Base-by-base conservation (phyloP, 2,329 filamentous ascomycete species). In the Neopestalotiopsis rosae region DNA sequence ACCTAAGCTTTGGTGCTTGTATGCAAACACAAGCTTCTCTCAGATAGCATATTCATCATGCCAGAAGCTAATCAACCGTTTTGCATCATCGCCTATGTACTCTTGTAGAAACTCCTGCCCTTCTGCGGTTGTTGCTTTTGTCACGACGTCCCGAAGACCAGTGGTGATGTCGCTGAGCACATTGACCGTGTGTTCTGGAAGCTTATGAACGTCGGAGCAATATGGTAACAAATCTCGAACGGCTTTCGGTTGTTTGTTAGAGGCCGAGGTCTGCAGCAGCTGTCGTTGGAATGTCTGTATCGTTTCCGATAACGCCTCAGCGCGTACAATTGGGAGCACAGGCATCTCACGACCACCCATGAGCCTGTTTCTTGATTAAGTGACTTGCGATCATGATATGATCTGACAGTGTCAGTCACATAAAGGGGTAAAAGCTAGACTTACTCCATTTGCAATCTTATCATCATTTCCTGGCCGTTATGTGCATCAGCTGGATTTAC, bases 401-500 rank as follows among this genome's bases (percentile, higher is more conserved):
- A 5, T 49, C 5, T 49, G 65, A 49, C 4, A 14, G 67, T 58
- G 6, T 20, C 3, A 17, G 5, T 4, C 24, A 59, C 13, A 10
- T 17, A 10, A 59, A n/a, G 7, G 20, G 17, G 17, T 20, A n/a
- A 7, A 6, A 17, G 24, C 58, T 61, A 14, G 42, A 69, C 81
- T 72, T 74, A 86, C 84, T 81, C 75, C 63, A 83, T 76, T 65
- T 88, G 85, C 45, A 88, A 74, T 17, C 74, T 76, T 76, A 82
- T 81, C 66, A 85, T 80, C 1, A 74, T 65, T 34, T 76, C 73
- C 72, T 81, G 79, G 38, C 74, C 72, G 57, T 61, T 74, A 34
- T 68, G 68, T n/a, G 78, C 67, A 13, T 72, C 74, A 12, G 73
- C 70, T 4, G 78, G 75, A 52, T 76, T 74, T 56, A 87, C 71